A percentile compares a stretch with the other conserved stretches of the same genome.
phyloP scores from a whole-genome alignment of 2,329 filamentous ascomycete genomes.

The Pseudocercospora musae region DNA sequence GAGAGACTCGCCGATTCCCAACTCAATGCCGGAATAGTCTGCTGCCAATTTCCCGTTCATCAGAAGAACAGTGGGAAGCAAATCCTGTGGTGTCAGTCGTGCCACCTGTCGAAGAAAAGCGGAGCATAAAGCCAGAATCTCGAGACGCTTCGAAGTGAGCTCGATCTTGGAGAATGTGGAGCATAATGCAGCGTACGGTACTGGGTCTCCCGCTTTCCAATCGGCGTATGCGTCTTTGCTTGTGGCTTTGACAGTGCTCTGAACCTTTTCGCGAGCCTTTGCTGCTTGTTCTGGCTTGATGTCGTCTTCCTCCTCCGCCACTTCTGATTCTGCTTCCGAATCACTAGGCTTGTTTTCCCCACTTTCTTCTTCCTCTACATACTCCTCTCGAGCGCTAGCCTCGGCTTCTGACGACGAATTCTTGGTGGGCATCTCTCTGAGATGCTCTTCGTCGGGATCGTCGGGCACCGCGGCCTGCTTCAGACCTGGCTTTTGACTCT shows the following conservation, averaged over 20 bases:
- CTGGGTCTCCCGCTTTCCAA: conserved; percentile 83
- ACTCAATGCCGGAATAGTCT: conserved; percentile 92
- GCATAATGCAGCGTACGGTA: conserved; percentile 92
- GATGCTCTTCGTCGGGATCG: conserved; percentile 21
- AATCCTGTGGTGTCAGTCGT: conserved; percentile 79
- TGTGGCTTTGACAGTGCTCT: conserved; percentile 67
- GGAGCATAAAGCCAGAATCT: conserved; percentile 85
- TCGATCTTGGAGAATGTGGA: conserved; percentile 93
- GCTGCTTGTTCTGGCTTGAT: conserved; percentile 68
- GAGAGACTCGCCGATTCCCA: conserved; percentile 96
- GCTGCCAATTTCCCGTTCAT: conserved; percentile 99
- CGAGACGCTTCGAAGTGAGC: conserved; percentile 84
- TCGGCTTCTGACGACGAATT: conserved; percentile 1
- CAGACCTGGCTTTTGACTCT: background rate
- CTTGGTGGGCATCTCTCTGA: conserved; percentile 9
- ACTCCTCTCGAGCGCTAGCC: background rate
- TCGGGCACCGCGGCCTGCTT: conserved; percentile 13
- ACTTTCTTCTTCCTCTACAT: conserved; percentile 6
- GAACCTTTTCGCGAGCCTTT: conserved; percentile 76
- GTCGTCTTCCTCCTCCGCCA: conserved; percentile 53
- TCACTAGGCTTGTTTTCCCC: conserved; percentile 28
- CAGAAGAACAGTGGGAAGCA: conserved; percentile 82
- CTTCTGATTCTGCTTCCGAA: conserved; percentile 48
- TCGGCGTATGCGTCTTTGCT: conserved; percentile 85
- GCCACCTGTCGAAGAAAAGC: conserved; percentile 93